These are phyloP conservation scores for Saccharomyces hybrid DNA, from an alignment of 1,139 yeast genomes.

Conservation along the genomic window DNA sequence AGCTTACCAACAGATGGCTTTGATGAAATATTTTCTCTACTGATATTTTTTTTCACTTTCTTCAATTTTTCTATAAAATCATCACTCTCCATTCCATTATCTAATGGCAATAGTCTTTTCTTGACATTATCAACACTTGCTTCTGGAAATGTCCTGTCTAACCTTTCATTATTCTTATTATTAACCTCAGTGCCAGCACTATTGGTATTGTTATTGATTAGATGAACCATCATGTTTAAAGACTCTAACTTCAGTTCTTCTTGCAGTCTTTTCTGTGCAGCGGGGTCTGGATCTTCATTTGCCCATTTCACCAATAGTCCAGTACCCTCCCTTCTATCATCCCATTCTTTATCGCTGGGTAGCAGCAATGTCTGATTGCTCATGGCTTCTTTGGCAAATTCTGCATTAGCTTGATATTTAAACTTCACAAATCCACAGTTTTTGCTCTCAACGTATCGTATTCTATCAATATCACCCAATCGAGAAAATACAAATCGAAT, in stretches of 20 bases:
- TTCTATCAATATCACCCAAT: conserved; percentile 71
- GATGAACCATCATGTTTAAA: conserved; percentile 18
- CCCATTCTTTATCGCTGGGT: conserved; percentile 39
- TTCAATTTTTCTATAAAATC: neutral
- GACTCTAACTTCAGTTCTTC: conserved; percentile 24
- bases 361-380: conserved; percentile 58
- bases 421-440: conserved; percentile 78
- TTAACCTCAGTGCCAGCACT: neutral
- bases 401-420: conserved; percentile 64
- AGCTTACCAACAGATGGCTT: neutral
- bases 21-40: neutral
- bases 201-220: conserved; percentile 2
- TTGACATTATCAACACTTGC: neutral
- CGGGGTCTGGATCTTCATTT: conserved; percentile 76
- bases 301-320: conserved; percentile 87
- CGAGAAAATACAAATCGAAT: conserved; percentile 52
- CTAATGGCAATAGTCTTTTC: neutral
- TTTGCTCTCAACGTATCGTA: conserved; percentile 53
- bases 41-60: neutral
- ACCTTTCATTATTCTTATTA: neutral
- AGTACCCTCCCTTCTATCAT: conserved; percentile 22
- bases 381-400: conserved; percentile 94
- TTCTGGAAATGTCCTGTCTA: neutral
- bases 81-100: neutral
- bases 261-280: conserved; percentile 48